phyloP scores from a whole-genome alignment of 2,329 filamentous ascomycete genomes.

The Ophiostoma piceae region DNA sequence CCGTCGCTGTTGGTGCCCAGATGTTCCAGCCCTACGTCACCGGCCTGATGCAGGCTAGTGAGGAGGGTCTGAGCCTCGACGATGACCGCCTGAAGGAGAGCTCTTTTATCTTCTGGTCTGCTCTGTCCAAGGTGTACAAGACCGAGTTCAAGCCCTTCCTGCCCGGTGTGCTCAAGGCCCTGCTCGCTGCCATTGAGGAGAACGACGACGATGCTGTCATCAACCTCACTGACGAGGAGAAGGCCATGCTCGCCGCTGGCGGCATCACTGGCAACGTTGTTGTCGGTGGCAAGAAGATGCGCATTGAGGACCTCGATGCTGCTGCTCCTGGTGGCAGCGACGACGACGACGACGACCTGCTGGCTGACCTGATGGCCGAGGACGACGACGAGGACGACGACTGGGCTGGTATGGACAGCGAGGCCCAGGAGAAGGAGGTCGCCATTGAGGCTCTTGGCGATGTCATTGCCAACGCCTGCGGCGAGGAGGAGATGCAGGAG shows the following conservation, averaged over 20 bases:
- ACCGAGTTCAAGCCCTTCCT: constrained; percentile 77
- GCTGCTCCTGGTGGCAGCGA: background rate
- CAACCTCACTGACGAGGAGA: constrained; percentile 66
- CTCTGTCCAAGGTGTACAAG: constrained; percentile 87
- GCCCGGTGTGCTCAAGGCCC: constrained; percentile 68
- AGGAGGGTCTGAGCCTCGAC: constrained; percentile 82
- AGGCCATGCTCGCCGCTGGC: constrained; percentile 59
- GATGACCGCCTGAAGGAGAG: constrained; percentile 91
- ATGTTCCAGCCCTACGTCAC: constrained; percentile 87
- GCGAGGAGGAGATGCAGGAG: constrained; percentile 64
- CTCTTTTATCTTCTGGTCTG: constrained; percentile 95
- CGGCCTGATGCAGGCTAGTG: constrained; percentile 84
- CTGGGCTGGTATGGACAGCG: constrained; percentile 73
- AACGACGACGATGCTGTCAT: constrained; percentile 83
- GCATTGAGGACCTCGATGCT: constrained; percentile 59
- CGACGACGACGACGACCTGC: constrained; percentile 52
- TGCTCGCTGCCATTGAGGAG: constrained; percentile 80
- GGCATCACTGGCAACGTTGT: constrained; percentile 17
- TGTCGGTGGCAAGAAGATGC: constrained; percentile 69
- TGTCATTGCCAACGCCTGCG: constrained; percentile 79
- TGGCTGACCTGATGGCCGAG: constrained; percentile 46
- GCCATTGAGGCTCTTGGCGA: constrained; percentile 93
- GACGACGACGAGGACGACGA: constrained; percentile 73
- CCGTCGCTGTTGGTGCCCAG: constrained; percentile 76
- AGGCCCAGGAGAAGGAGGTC: constrained; percentile 95